Percentiles rank a stretch among this genome's conserved stretches.
These are phyloP conservation scores for Hymenoscyphus linearis DNA, from an alignment of 2,329 filamentous ascomycete species.

Conservation along the genomic window DNA sequence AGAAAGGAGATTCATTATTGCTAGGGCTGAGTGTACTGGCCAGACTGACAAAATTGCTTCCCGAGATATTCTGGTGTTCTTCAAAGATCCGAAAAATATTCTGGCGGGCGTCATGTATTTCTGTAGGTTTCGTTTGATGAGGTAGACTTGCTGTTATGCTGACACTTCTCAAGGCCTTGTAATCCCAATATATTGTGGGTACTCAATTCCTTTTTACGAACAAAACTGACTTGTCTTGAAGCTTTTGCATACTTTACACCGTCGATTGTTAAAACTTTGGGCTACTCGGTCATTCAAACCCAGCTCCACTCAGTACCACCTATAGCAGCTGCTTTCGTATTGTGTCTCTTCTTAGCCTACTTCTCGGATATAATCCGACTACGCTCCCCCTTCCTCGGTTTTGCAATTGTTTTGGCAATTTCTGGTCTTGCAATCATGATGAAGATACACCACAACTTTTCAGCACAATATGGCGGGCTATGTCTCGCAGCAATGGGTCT, in stretches of 20 bases:
- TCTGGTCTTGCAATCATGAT: slow-evolving; percentile 67
- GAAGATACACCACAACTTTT: slow-evolving; percentile 38
- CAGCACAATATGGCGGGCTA: slow-evolving; percentile 71
- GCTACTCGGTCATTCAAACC: slow-evolving; percentile 50
- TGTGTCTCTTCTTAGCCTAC: slow-evolving; percentile 65
- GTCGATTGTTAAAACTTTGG: slow-evolving; percentile 63
- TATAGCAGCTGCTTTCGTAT: slow-evolving; percentile 46
- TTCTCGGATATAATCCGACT: slow-evolving; percentile 66
- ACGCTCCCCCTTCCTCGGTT: slow-evolving; percentile 67
- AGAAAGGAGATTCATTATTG: slow-evolving; percentile 61
- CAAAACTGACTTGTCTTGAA: slow-evolving; percentile 55
- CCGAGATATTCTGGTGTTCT: slow-evolving; percentile 43
- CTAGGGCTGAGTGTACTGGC: slow-evolving; percentile 63
- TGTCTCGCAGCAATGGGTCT: slow-evolving; percentile 76
- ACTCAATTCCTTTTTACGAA: background rate
- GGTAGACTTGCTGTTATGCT: background rate
- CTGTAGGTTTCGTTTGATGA: background rate
- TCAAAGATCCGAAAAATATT: slow-evolving; percentile 13
- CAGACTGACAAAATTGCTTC: slow-evolving; percentile 61
- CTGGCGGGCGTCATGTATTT: background rate
- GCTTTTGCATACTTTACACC: slow-evolving; percentile 63
- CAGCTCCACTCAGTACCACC: slow-evolving; percentile 68
- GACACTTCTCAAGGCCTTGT: background rate
- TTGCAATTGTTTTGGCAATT: slow-evolving; percentile 61
- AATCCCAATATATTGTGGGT: background rate